Evolutionary conservation across 2,329 filamentous ascomycete genomes (phyloP).

Genomic region (Stachybotrys elegans): DNA sequence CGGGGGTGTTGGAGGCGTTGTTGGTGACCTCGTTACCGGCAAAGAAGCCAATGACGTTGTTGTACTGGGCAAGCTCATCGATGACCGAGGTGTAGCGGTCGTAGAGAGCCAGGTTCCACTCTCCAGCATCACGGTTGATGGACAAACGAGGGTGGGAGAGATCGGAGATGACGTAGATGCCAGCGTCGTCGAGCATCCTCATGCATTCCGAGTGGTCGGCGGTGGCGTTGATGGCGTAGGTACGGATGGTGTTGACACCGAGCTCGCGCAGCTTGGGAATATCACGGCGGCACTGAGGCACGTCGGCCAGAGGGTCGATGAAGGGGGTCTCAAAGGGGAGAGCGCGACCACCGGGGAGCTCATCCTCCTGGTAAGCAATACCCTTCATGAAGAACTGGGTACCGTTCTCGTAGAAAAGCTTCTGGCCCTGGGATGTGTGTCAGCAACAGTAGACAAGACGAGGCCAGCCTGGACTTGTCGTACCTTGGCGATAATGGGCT

Average conservation of each 20-base stretch:
- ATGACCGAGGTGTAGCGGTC: constrained; percentile 78
- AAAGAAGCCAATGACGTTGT: constrained; percentile 95
- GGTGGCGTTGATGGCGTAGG: constrained; percentile 84
- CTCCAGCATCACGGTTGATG: constrained; percentile 75
- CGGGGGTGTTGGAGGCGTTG: constrained; percentile 78
- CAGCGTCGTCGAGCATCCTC: constrained; percentile 71
- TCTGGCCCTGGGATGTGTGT: constrained; percentile 52
- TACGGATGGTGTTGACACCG: constrained; percentile 87
- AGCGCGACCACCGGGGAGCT: constrained; percentile 48
- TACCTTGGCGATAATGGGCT: constrained; percentile 68
- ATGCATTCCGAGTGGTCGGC: constrained; percentile 80
- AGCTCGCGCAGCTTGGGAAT: constrained; percentile 75
- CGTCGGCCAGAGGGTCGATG: constrained; percentile 76
- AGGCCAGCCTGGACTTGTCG: background rate
- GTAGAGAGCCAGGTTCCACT: constrained; percentile 77
- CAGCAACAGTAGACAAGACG: no score
- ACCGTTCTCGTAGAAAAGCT: constrained; percentile 82
- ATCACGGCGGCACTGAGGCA: constrained; percentile 71
- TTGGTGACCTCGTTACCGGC: constrained; percentile 97
- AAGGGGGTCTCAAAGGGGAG: constrained; percentile 49
- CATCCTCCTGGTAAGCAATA: constrained; percentile 90
- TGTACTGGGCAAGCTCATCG: constrained; percentile 75
- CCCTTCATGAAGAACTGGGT: constrained; percentile 76
- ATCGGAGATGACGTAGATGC: constrained; percentile 95
- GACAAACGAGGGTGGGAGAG: constrained; percentile 75